phyloP scores from a whole-genome alignment of 257 asterid species.

The Henckelia pumila region DNA sequence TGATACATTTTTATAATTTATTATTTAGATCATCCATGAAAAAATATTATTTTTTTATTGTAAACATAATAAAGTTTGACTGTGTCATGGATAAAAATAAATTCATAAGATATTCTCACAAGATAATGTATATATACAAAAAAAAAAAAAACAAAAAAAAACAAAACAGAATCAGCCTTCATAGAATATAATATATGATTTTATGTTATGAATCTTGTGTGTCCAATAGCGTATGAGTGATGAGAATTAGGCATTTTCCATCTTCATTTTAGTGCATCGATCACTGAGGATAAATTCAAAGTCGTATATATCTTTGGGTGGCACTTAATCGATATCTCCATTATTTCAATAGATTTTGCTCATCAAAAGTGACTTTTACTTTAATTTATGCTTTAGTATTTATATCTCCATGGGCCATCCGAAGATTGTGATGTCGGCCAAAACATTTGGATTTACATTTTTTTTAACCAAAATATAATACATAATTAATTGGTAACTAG shows the following conservation, averaged over 20 bases:
- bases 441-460: background rate
- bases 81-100: too few relatives aligned
- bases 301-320: conserved; percentile 7
- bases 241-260: conserved; percentile 18
- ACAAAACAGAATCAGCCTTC: too few relatives aligned
- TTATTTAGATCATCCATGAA: too few relatives aligned
- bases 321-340: conserved; percentile 13
- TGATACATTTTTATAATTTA: too few relatives aligned
- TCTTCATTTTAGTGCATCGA: conserved; percentile 19
- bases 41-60: too few relatives aligned
- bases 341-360: conserved; percentile 19
- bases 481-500: too few relatives aligned
- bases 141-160: too few relatives aligned
- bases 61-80: too few relatives aligned
- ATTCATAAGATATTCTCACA: too few relatives aligned
- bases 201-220: background rate
- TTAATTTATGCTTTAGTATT: conserved; percentile 12
- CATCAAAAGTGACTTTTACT: conserved; percentile 14
- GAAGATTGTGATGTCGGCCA: conserved; percentile 39
- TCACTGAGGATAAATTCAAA: conserved; percentile 15
- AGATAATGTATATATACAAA: too few relatives aligned
- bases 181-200: too few relatives aligned
- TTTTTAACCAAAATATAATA: background rate
- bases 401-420: conserved; percentile 29
- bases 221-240: background rate